Evolutionary conservation across 441 rosid species (phyloP), one percentile per base, ranked within the genome.

Genomic region (Euphorbia celastroides): DNA sequence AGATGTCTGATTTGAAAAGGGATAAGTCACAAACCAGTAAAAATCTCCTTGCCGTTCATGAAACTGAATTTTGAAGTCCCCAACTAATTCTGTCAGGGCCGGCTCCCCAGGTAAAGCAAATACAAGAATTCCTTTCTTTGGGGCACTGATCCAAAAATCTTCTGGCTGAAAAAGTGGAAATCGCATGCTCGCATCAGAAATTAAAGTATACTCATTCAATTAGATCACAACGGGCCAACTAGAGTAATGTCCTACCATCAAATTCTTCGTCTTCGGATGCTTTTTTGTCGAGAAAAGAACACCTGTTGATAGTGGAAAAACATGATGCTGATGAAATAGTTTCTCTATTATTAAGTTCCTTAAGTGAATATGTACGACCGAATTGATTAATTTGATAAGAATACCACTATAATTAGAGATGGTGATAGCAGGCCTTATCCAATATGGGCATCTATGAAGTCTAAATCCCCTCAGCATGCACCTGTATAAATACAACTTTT

Each of bases 41-140:
- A 92, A 89, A 69, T 92, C 96, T 78, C 98, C 98, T 61, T 88
- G 86, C 19, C 83, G 81, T 54, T 89, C 98, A 67, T 89, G 89
- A 68, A 92, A 92, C 34, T 83, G 90, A 75, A 92, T 77, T 79
- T 89, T 89, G 82, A 92, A 88, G 80, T 92, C 95, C 23, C 98
- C 96, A 0, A 60, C 70, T 71, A 92, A 52, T 76, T 88, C 88
- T 60, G 96, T 77, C 38, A 92, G 84, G 73, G 96, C 98, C 66
- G 96, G 89, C 77, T 92, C 86, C 42, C 96, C 91, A 12, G 98
- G 98, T 64, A 92, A 56, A 60, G 98, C 96, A 80, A 89, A 92
- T 62, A 89, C 88, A 64, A 86, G 62, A 8, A 86, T 76, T 60
- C 93, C 94, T 75, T 88, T 92, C 77, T 79, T 89, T 36, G 85